Evolutionary conservation across 2,329 filamentous ascomycete genomes (phyloP), one percentile per base, ranked within the genome.

Genomic region (Elsinoe arachidis): DNA sequence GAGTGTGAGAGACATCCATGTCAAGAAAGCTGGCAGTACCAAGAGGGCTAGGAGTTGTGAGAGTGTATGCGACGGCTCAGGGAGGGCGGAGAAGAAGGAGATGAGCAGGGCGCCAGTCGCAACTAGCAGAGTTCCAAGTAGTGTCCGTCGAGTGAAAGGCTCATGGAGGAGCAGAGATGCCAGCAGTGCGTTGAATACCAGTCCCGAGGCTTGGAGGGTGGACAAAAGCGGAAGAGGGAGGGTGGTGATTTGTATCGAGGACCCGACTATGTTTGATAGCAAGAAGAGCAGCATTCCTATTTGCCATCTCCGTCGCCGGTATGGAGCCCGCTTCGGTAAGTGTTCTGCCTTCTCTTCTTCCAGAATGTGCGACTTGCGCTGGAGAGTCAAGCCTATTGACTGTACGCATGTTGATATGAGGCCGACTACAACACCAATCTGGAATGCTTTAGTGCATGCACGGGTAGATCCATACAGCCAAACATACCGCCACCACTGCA

Each of bases 101-200:
- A 99, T 97, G 61, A 99, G 74, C 4, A 95, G 77, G n/a, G 93
- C 93, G 56, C 93, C 93, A 19, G 78, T 78, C 61, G 89, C 92
- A 41, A 97, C 93, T 52, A 99, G 81, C 55, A 93, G 66, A 1
- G 93, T 99, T 37, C 93, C 93, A 66, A 88, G 82, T 37, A 95
- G 79, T n/a, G 92, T 96, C 80, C 90, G 95, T 70, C 82, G 83
- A 55, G 93, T 97, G 73, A 97, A 99, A 3, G 91, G 89, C 73
- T 99, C 92, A 67, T 87, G 86, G 49, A 99, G 81, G 66, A 97
- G 89, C 58, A 97, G 76, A 44, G 90, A 95, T 61, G 93, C 93
- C 78, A 95, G 96, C 72, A 97, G 90, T 58, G 92, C 96, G 77
- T 99, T 99, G 79, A 99, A 99, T 61, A 99, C 93, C 57, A 99